A percentile compares a stretch with the other conserved stretches of the same genome.
phyloP scores from a whole-genome alignment of 768 basidiomycete species.

The Mycena amicta region DNA sequence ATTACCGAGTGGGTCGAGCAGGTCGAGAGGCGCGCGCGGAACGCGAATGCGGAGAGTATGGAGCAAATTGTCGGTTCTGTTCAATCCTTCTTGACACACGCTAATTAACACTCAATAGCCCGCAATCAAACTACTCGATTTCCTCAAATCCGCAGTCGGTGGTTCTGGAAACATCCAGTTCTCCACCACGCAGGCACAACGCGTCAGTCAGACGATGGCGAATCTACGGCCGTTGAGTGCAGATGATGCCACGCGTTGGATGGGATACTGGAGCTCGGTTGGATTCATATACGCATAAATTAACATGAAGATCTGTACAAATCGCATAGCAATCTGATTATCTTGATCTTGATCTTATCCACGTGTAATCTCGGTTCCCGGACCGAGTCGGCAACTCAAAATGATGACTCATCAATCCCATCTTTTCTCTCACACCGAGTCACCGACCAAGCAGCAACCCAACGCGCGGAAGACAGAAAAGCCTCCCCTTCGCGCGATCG shows the following conservation, averaged over 20 bases:
- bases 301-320: no score
- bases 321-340: no score
- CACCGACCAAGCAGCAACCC: no score
- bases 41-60: not conserved
- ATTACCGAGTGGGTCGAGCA: not conserved
- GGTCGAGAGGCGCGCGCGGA: not conserved
- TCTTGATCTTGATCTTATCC: no score
- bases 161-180: not conserved
- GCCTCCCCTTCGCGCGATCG: no score
- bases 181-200: not conserved
- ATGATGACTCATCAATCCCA: no score
- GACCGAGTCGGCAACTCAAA: no score
- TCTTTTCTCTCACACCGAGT: no score
- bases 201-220: not conserved
- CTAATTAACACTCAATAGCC: not conserved
- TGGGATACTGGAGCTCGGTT: not conserved
- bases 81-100: not conserved
- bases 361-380: no score
- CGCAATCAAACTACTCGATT: slow-evolving; percentile 4
- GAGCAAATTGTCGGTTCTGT: not conserved
- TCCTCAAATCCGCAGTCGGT: not conserved
- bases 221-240: not conserved
- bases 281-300: not conserved
- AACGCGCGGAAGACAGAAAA: no score
- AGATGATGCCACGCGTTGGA: not conserved